These are phyloP conservation scores for Microbotryum lychnidis-dioicae DNA, from an alignment of 1,284 basidiomycete species.

Conservation along the genomic window DNA sequence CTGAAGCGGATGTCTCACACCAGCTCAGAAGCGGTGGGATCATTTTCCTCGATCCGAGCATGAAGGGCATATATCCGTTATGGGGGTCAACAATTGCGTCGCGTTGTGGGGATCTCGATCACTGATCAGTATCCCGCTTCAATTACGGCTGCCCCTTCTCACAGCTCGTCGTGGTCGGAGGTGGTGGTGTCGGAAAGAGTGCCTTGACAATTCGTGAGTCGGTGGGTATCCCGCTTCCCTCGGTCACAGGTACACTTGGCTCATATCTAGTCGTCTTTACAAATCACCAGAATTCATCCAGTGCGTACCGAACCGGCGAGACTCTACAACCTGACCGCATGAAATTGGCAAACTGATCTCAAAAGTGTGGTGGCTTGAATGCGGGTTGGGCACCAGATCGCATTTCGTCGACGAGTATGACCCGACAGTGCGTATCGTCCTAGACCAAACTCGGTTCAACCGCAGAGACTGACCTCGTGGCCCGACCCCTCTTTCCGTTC, in stretches of 20 bases:
- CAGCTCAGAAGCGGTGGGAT: too few relatives aligned
- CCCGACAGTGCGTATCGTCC: conserved; percentile 53
- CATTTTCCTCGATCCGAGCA: too few relatives aligned
- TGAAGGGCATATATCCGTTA: too few relatives aligned
- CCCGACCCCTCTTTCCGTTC: neutral
- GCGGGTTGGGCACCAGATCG: conserved; percentile 69
- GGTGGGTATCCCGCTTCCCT: conserved; percentile 36
- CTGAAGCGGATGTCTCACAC: too few relatives aligned
- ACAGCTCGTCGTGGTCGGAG: conserved; percentile 94
- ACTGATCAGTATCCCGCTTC: too few relatives aligned
- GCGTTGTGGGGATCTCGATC: too few relatives aligned
- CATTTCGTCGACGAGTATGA: conserved; percentile 99
- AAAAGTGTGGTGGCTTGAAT: conserved; percentile 46
- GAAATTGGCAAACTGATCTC: too few relatives aligned
- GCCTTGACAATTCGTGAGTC: conserved; percentile 65
- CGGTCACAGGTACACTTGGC: neutral
- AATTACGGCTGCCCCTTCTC: conserved; percentile 44
- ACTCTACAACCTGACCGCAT: too few relatives aligned
- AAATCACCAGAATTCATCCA: neutral
- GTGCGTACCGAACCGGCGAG: too few relatives aligned
- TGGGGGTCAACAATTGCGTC: too few relatives aligned
- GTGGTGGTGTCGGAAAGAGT: conserved; percentile 64
- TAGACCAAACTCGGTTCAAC: neutral
- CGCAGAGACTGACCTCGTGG: neutral
- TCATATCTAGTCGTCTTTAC: neutral